phyloP scores from a whole-genome alignment of 371 early-diverging fungal genomes.

The Apophysomyces variabilis region DNA sequence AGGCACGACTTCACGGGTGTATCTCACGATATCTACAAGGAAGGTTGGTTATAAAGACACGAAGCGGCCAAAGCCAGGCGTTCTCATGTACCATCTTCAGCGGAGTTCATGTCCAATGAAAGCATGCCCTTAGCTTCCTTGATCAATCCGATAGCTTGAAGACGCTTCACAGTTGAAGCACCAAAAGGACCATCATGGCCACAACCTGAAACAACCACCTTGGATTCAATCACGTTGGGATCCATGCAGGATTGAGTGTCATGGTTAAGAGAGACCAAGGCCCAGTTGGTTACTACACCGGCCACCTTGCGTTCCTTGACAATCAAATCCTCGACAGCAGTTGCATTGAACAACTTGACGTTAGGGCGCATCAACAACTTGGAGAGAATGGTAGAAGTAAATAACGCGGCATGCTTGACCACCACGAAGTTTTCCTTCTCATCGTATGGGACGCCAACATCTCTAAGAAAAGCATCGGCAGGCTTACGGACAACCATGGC shows the following conservation, averaged over 20 bases:
- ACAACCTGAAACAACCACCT: constrained; percentile 72
- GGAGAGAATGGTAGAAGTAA: constrained; percentile 77
- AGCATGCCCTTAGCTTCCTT: constrained; percentile 68
- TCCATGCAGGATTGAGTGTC: constrained; percentile 84
- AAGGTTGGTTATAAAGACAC: not conserved
- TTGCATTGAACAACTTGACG: constrained; percentile 82
- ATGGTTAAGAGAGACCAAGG: constrained; percentile 67
- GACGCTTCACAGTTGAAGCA: constrained; percentile 73
- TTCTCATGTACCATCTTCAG: constrained; percentile 58
- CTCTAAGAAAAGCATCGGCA: constrained; percentile 66
- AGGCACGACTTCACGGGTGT: constrained; percentile 74
- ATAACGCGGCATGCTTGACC: constrained; percentile 75
- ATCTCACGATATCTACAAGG: constrained; percentile 55
- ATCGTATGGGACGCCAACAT: constrained; percentile 72
- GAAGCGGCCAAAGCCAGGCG: too few species aligned
- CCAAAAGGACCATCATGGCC: constrained; percentile 82
- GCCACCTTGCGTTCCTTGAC: constrained; percentile 61
- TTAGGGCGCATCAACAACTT: constrained; percentile 69
- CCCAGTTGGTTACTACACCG: constrained; percentile 81
- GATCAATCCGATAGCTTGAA: constrained; percentile 66
- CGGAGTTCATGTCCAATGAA: constrained; percentile 74
- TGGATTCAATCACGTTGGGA: constrained; percentile 73
- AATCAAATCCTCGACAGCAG: constrained; percentile 75
- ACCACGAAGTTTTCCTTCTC: constrained; percentile 79
- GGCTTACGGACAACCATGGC: constrained; percentile 77